These are phyloP conservation scores for Phytophthora fragariae DNA, from an alignment of 352 stramenopile species.

Conservation along the genomic window DNA sequence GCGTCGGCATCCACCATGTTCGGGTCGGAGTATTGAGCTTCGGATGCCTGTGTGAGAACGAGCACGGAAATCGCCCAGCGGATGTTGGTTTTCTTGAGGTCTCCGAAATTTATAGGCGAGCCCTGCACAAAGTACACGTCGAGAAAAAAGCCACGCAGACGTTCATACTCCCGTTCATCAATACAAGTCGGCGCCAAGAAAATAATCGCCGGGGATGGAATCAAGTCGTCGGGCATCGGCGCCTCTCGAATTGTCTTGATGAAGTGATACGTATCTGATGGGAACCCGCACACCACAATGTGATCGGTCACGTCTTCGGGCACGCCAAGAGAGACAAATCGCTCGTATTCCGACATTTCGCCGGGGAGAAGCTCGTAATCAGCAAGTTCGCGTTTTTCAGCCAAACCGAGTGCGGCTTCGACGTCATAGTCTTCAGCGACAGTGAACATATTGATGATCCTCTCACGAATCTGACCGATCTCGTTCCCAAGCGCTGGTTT, in stretches of 20 bases:
- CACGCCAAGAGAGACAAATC: constrained; percentile 55
- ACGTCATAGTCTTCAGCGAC: constrained; percentile 40
- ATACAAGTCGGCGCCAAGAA: constrained; percentile 63
- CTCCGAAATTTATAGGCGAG: constrained; percentile 76
- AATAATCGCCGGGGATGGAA: constrained; percentile 54
- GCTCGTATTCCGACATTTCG: constrained; percentile 57
- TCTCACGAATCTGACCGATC: constrained; percentile 63
- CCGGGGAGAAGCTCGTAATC: constrained; percentile 15
- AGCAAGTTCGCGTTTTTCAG: constrained; percentile 5
- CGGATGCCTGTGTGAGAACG: constrained; percentile 62
- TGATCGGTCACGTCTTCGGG: constrained; percentile 53
- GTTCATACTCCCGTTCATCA: constrained; percentile 61
- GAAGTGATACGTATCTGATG: constrained; percentile 69
- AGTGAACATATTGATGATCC: constrained; percentile 63
- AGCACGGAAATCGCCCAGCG: constrained; percentile 62
- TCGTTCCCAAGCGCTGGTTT: constrained; percentile 69
- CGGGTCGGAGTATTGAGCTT: constrained; percentile 66
- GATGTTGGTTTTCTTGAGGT: constrained; percentile 77
- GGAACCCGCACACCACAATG: constrained; percentile 80
- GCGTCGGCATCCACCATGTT: constrained; percentile 88
- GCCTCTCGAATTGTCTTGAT: constrained; percentile 77
- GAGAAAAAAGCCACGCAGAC: constrained; percentile 57
- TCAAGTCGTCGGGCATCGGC: constrained; percentile 45
- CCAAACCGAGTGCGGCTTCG: constrained; percentile 35
- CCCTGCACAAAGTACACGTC: constrained; percentile 75